Conservation (phyloP, 1,139 yeast genomes). For the Taiozyma sp. region DNA sequence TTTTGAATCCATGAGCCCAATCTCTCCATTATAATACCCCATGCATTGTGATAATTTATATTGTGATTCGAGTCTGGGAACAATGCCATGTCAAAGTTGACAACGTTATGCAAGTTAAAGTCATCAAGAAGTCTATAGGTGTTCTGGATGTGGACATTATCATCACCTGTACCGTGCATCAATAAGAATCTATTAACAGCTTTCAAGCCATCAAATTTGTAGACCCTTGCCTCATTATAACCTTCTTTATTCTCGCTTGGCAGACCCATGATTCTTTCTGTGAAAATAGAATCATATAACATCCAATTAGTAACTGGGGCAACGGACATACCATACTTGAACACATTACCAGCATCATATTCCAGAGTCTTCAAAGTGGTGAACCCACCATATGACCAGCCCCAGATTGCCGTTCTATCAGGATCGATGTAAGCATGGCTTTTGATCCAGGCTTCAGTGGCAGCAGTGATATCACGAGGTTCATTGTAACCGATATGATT, state of each 20-base stretch:
- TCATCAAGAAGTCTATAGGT: constrained; percentile 64
- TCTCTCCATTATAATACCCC: constrained; percentile 60
- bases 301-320: constrained; percentile 78
- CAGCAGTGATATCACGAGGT: constrained; percentile 63
- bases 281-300: constrained; percentile 65
- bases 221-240: constrained; percentile 40
- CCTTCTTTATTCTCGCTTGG: constrained; percentile 50
- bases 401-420: constrained; percentile 70
- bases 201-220: constrained; percentile 40
- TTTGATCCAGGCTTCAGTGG: constrained; percentile 52
- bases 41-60: constrained; percentile 68
- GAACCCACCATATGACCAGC: constrained; percentile 79
- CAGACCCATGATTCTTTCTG: constrained; percentile 75
- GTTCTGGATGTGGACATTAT: constrained; percentile 84
- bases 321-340: constrained; percentile 68
- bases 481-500: constrained; percentile 71
- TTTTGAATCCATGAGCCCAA: constrained; percentile 56
- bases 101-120: constrained; percentile 54
- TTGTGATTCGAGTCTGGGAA: constrained; percentile 85
- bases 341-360: constrained; percentile 52
- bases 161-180: constrained; percentile 92
- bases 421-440: constrained; percentile 49
- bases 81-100: constrained; percentile 75
- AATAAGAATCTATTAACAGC: constrained; percentile 53
- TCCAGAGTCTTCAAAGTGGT: constrained; percentile 65